Evolutionary conservation across 768 basidiomycete species (phyloP), one percentile per base, ranked within the genome.

Genomic region (Suillus subluteus): DNA sequence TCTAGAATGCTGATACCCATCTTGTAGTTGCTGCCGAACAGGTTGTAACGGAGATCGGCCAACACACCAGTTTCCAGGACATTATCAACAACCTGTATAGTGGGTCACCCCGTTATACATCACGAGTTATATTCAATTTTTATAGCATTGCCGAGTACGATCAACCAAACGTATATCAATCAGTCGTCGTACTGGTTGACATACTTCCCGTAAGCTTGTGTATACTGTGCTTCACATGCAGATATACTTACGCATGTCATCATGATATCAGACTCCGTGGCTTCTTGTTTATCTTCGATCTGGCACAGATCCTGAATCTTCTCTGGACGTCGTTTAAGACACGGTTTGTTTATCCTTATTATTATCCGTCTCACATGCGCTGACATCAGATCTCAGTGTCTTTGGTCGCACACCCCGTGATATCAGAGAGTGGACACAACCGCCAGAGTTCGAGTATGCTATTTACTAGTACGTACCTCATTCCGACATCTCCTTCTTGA

Each of bases 181-280:
- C 97, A 99, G 74, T 84, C 91, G 9, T 93, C 91, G 26, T 98
- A 92, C 78, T 97, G 95, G 94, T 80, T 97, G 62, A 97, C 94
- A 4, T 96, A 89, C 82, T 94, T 96, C 83, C 95, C 96, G 90
- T 95, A 76, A n/a, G 91, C 82, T 21, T 52, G 35, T 11, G 48
- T 4, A 54, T 56, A 58, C n/a, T 67, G 30, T 26, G 58, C 43
- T 64, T 52, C 37, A 15, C 38, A 59, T 62, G 56, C 40, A 56
- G 48, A 15, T 48, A 41, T 62, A 18, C 66, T 71, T 40, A 74
- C 43, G 55, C 32, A 7, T 40, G 54, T 43, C 43, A 15, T 0
- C 11, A 44, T 35, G 41, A 38, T 50, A 71, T 26, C 70, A 94
- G 93, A 8, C 83, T 99, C 44, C 94, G 97, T 75, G 98, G 96